Conservation (phyloP, 2,329 filamentous ascomycete species). For the Scedosporium apiospermum region DNA sequence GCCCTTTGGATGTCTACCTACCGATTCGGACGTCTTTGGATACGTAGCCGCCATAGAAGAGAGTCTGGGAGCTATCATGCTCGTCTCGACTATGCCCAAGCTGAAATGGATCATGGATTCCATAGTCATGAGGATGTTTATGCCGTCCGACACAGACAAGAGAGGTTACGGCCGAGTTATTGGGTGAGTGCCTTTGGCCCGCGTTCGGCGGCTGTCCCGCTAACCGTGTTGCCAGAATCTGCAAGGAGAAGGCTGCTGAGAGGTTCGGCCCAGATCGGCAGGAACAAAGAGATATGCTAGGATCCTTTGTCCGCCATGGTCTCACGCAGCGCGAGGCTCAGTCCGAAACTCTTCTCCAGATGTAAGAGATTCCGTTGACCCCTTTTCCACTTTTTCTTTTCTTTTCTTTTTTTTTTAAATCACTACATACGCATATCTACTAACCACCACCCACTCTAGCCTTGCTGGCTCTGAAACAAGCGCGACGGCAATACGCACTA, state of each 20-base stretch:
- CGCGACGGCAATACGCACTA: slow-evolving; percentile 40
- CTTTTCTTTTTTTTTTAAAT: not conserved
- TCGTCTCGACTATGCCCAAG: slow-evolving; percentile 31
- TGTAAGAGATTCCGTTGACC: slow-evolving; percentile 13
- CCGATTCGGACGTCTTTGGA: slow-evolving; percentile 34
- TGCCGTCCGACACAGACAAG: slow-evolving; percentile 29
- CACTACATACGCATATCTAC: not conserved
- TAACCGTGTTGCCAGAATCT: slow-evolving; percentile 19
- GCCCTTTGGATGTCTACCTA: slow-evolving; percentile 34
- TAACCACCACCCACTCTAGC: not conserved
- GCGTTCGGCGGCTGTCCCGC: not conserved
- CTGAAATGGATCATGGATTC: slow-evolving; percentile 29
- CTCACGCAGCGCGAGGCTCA: slow-evolving; percentile 27
- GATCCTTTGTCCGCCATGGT: slow-evolving; percentile 29
- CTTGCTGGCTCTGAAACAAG: slow-evolving; percentile 41
- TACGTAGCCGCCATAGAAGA: slow-evolving; percentile 34
- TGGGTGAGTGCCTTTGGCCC: slow-evolving; percentile 25
- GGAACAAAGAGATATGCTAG: slow-evolving; percentile 41
- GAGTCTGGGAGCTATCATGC: slow-evolving; percentile 30
- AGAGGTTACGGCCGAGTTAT: slow-evolving; percentile 31
- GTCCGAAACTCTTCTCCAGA: slow-evolving; percentile 32
- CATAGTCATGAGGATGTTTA: slow-evolving; percentile 26
- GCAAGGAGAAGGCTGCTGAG: slow-evolving; percentile 33
- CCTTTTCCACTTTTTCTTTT: not conserved
- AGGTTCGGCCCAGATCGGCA: slow-evolving; percentile 33